Evolutionary conservation across 768 basidiomycete species (phyloP).

Genomic region (Nevesoporus exiguus): DNA sequence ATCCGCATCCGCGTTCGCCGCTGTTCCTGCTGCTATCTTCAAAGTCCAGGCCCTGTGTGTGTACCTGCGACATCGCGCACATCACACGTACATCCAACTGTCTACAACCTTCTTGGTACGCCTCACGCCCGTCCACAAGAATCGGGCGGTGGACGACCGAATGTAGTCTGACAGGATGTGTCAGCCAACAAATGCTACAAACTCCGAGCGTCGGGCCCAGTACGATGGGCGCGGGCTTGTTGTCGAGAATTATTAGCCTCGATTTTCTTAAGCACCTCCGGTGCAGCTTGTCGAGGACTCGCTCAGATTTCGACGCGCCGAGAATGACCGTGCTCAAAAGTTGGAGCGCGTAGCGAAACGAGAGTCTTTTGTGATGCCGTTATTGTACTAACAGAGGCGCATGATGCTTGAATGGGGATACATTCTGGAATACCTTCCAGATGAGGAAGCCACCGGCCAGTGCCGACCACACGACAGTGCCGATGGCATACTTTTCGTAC

Average conservation of each 20-base stretch:
- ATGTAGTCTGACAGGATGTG: constrained; percentile 15
- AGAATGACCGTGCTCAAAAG: constrained; percentile 45
- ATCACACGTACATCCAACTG: not conserved
- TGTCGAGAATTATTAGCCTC: constrained; percentile 51
- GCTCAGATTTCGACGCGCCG: constrained; percentile 47
- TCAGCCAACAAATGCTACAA: constrained; percentile 3
- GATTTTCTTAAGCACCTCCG: constrained; percentile 47
- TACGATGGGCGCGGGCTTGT: constrained; percentile 32
- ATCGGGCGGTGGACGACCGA: constrained; percentile 32
- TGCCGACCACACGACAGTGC: constrained; percentile 54
- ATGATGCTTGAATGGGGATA: not conserved
- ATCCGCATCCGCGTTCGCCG: not conserved
- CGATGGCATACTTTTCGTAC: constrained; percentile 44
- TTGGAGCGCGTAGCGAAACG: constrained; percentile 47
- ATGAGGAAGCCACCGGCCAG: constrained; percentile 54
- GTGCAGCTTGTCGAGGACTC: constrained; percentile 47
- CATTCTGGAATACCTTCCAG: constrained; percentile 38
- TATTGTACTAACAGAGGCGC: constrained; percentile 36
- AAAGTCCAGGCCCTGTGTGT: not conserved
- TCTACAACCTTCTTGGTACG: not conserved
- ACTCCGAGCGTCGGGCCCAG: constrained; percentile 5
- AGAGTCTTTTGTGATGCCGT: constrained; percentile 50
- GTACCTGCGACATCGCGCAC: not conserved
- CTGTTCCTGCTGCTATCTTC: not conserved
- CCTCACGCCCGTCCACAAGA: constrained; percentile 20